Conservation (phyloP, 306 rosid genomes). For the Rubus parviflorus region DNA sequence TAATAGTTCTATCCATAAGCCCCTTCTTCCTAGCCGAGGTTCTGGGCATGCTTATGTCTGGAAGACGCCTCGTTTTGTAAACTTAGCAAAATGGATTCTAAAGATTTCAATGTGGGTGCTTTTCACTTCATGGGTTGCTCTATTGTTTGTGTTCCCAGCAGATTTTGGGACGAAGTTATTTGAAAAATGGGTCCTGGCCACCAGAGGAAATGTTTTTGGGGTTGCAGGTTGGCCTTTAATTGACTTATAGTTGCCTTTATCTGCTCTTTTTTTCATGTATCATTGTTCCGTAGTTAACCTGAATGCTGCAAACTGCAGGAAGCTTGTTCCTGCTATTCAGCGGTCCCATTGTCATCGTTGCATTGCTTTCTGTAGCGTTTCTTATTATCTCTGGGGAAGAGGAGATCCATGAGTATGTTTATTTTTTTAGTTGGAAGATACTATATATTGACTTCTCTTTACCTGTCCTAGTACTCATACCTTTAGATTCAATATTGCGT, state of each 20-base stretch:
- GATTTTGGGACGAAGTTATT: constrained; percentile 26
- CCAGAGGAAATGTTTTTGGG: constrained; percentile 46
- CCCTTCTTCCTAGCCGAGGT: constrained; percentile 43
- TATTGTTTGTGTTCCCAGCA: constrained; percentile 53
- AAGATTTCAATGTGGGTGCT: constrained; percentile 47
- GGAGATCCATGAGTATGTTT: constrained; percentile 51
- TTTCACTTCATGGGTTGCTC: constrained; percentile 54
- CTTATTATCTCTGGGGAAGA: constrained; percentile 57
- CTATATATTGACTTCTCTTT: background rate
- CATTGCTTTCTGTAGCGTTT: constrained; percentile 63
- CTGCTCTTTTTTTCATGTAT: background rate
- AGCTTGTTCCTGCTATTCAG: constrained; percentile 50
- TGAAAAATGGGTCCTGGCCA: constrained; percentile 25
- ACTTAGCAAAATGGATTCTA: constrained; percentile 52
- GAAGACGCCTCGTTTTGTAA: constrained; percentile 29
- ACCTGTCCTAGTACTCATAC: background rate
- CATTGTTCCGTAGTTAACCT: constrained; percentile 19
- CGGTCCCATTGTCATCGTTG: constrained; percentile 63
- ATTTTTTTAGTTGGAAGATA: background rate
- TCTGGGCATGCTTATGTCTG: constrained; percentile 32
- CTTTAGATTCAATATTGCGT: background rate
- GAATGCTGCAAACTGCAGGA: constrained; percentile 45
- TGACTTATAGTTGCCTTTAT: background rate
- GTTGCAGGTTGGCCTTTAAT: constrained; percentile 45
- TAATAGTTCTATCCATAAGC: constrained; percentile 34